Conservation (phyloP, 805 yeast genomes). For the Candida boidinii region DNA sequence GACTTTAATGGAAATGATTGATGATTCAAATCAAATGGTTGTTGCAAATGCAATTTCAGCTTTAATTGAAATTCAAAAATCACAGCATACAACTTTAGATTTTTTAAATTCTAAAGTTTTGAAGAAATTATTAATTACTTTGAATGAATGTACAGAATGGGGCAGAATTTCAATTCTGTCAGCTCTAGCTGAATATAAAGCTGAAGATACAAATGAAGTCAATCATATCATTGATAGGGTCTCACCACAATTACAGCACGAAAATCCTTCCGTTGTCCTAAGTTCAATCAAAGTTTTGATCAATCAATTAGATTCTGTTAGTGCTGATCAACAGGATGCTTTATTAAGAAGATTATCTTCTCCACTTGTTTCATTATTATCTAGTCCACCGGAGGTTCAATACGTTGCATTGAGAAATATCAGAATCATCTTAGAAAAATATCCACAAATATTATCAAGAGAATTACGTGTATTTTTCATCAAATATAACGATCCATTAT, state of each 20-base stretch:
- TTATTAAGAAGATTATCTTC: conserved; percentile 68
- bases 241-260: conserved; percentile 93
- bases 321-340: conserved; percentile 26
- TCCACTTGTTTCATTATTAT: conserved; percentile 79
- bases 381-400: conserved; percentile 90
- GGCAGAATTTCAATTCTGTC: conserved; percentile 87
- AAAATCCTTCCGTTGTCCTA: conserved; percentile 89
- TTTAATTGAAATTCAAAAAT: conserved; percentile 58
- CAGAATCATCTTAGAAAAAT: conserved; percentile 79
- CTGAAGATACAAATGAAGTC: conserved; percentile 56
- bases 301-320: conserved; percentile 49
- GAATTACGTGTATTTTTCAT: conserved; percentile 87
- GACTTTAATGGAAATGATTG: conserved; percentile 54
- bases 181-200: conserved; percentile 65
- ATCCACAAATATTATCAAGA: conserved; percentile 67
- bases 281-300: conserved; percentile 76
- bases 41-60: conserved; percentile 91
- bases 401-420: conserved; percentile 89
- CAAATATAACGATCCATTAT: conserved; percentile 77
- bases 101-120: conserved; percentile 33
- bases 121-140: conserved; percentile 64
- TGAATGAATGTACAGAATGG: conserved; percentile 99
- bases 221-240: conserved; percentile 82
- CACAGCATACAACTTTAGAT: conserved; percentile 24
- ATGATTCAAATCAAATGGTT: conserved; percentile 93